Conservation (phyloP, 305 asterid genomes). For the Solanum hybrid region DNA sequence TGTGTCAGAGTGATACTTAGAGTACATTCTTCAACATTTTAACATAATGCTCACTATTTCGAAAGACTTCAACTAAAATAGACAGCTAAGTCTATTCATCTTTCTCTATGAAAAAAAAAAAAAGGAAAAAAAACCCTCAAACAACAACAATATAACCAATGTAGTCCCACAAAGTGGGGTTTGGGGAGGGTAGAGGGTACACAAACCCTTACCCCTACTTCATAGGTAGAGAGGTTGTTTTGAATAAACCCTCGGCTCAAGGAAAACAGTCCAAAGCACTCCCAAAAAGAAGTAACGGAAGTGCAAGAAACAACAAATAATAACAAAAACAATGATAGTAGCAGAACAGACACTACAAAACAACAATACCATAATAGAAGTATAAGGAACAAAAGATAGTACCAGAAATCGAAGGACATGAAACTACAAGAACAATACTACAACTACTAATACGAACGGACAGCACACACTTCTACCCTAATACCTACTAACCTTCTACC, state of each 20-base stretch:
- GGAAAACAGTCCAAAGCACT: not conserved
- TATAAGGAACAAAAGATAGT: not conserved
- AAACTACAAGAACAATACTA: not conserved
- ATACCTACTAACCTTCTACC: not conserved
- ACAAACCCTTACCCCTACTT: not conserved
- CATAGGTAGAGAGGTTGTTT: not conserved
- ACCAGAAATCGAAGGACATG: not conserved
- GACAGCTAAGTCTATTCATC: not conserved
- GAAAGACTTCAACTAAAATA: not conserved
- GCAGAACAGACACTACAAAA: not conserved
- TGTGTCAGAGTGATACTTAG: not conserved
- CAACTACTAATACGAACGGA: not conserved
- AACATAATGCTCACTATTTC: not conserved
- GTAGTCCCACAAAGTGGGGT: not conserved
- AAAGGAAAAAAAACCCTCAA: not conserved
- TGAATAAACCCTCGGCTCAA: not conserved
- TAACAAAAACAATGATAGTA: not conserved
- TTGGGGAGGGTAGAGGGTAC: not conserved
- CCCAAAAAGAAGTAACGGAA: not conserved
- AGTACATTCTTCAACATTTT: not conserved
- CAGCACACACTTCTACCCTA: not conserved
- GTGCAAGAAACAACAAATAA: not conserved
- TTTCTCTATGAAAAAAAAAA: not conserved
- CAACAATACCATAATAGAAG: not conserved
- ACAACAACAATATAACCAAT: not conserved